Evolutionary conservation across 1,284 basidiomycete genomes (phyloP).

Genomic region (Dichomitus squalens): DNA sequence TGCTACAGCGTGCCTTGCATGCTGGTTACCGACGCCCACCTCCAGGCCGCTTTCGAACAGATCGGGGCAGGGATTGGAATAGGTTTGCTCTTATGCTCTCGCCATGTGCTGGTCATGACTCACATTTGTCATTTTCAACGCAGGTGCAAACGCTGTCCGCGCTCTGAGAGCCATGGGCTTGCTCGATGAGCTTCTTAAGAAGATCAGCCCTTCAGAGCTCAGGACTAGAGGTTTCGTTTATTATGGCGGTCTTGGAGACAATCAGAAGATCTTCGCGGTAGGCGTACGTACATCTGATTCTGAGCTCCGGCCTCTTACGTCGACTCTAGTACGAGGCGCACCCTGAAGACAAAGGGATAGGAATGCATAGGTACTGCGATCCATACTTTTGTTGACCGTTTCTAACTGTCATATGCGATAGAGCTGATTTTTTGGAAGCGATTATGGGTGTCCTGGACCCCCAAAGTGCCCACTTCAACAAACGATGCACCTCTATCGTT

Average conservation of each 20-base stretch:
- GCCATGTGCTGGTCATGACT: neutral
- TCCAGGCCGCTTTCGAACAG: conserved; percentile 4
- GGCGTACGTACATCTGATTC: neutral
- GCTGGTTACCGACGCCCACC: neutral
- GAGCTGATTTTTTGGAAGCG: conserved; percentile 52
- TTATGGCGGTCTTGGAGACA: conserved; percentile 42
- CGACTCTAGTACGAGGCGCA: conserved; percentile 1
- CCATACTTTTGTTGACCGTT: neutral
- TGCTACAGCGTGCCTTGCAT: no score
- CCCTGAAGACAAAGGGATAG: conserved; percentile 35
- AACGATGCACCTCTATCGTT: conserved; percentile 45
- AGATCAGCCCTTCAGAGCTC: conserved; percentile 38
- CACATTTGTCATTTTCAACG: neutral
- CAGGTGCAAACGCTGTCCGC: conserved; percentile 54
- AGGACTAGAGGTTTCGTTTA: conserved; percentile 41
- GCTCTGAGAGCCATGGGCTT: conserved; percentile 48
- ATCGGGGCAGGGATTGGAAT: conserved; percentile 12
- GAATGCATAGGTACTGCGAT: conserved; percentile 31
- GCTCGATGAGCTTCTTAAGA: conserved; percentile 44
- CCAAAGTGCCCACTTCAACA: conserved; percentile 48
- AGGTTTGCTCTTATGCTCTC: neutral
- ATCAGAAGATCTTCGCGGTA: conserved; percentile 52
- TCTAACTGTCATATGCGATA: conserved; percentile 17
- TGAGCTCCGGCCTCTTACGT: neutral
- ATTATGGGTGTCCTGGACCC: conserved; percentile 48